Evolutionary conservation across 306 rosid species (phyloP), one percentile per base, ranked within the genome.

Genomic region (Phaseolus lunatus): DNA sequence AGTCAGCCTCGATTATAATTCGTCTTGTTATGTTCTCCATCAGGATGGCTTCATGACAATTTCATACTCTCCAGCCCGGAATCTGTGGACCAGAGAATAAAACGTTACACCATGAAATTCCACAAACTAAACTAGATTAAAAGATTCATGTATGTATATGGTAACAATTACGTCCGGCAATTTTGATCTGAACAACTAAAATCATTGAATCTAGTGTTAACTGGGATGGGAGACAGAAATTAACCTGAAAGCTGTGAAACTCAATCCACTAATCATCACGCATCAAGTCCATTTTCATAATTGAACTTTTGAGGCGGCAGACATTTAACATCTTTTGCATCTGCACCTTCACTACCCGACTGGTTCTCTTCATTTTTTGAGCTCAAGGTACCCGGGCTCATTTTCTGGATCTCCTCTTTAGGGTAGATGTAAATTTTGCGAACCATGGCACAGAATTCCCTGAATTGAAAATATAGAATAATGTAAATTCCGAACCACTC

Each of bases 361-460:
- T 76, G 86, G 63, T 66, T 84, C 68, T 89, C 96, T 63, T 88
- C 97, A 54, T 84, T 85, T 52, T 76, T 88, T 2, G 86, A 78
- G 64, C 75, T 79, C 67, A 92, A 65, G 54, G 96, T 86, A 68
- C 90, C 89, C 0, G 91, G 92, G 80, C 84, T 90, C 98, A 91
- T 91, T 85, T 85, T 93, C 81, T 93, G 97, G 45, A 93, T 93
- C 91, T 93, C 98, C 83, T 93, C 95, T 83, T 86, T 86, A 3
- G 97, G 91, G 84, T 93, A 93, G 83, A 93, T 87, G 78, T 73
- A 91, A 70, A 93, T 93, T 85, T 93, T 93, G 70, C 93, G 90
- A 67, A 93, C 98, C 87, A 93, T 93, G 80, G 89, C 85, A 87
- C 98, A 89, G 74, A 93, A 93, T 74, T 93, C 98, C 88, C 98